Evolutionary conservation across 306 rosid species (phyloP), one percentile per base, ranked within the genome.

Genomic region (Prosopis cineraria): DNA sequence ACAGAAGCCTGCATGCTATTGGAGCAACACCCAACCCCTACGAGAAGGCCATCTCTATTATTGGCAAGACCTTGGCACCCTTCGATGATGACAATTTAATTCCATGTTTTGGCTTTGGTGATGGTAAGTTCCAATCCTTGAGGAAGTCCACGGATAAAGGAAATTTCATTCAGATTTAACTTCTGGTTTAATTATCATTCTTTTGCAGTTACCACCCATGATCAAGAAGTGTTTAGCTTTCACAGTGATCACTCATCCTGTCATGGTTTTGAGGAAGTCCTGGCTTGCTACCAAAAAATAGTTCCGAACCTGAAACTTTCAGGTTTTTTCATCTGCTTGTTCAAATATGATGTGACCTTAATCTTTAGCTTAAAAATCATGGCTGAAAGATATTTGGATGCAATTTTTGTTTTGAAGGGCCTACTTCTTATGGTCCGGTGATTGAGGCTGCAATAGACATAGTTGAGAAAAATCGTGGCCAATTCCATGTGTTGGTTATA

Each of bases 81-180:
- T 92, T 94, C 72, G 97, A 92, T 75, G 98, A 94, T 43, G 98
- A 94, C 78, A 90, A 90, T 84, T 86, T 94, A 76, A 94, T 94
- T 82, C 97, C 98, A 84, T 94, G 98, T 56, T 94, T 88, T 79
- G 98, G 97, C 73, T 94, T 94, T 81, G 98, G 98, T 71, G 97
- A 92, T 84, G 90, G 97, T 94, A 85, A 69, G 68, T 30, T 25
- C 71, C 77, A 73, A 34, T 67, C 31, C 47, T 78, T 62, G 48
- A 76, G 73, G 25, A 37, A 60, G 16, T 79, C 48, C 39, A 59
- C 75, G 37, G n/a, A 17, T 43, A 40, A 62, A 3, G 1, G 7
- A 56, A 55, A 17, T 78, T 45, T 71, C 34, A 68, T 78, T 67
- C 7, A 24, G 29, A 3, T 66, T 30, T 50, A 78, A 77, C 70